Percentiles rank a stretch among this genome's conserved stretches.
phyloP scores from a whole-genome alignment of 1,284 basidiomycete species.

The Blastosporella zonata region DNA sequence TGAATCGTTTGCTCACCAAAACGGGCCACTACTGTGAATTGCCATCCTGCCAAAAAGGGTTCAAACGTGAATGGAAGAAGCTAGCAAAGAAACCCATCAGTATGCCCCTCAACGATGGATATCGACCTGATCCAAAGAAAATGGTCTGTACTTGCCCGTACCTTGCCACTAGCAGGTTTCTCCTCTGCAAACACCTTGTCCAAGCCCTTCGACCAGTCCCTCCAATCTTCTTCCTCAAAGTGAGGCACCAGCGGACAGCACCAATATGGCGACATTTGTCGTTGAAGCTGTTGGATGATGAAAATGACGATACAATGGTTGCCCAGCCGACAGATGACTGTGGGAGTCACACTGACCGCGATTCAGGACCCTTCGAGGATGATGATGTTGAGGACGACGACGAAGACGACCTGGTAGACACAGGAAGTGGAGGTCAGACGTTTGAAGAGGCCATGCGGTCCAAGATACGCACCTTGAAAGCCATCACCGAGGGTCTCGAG shows the following conservation, averaged over 20 bases:
- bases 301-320: too few species aligned
- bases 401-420: not conserved
- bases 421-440: not conserved
- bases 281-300: not conserved
- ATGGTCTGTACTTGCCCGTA: not conserved
- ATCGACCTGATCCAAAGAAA: constrained; percentile 1
- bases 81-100: not conserved
- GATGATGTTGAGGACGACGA: not conserved
- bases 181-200: not conserved
- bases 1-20: not conserved
- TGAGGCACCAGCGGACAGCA: not conserved
- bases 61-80: constrained; percentile 1
- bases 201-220: not conserved
- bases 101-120: constrained; percentile 1
- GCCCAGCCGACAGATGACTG: too few species aligned
- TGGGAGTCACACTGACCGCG: too few species aligned
- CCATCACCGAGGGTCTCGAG: constrained; percentile 18
- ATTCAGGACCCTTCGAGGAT: too few species aligned
- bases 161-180: not conserved
- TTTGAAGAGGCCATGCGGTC: constrained; percentile 8
- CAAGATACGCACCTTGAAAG: constrained; percentile 11
- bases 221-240: constrained; percentile 1
- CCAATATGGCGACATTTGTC: not conserved
- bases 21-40: not conserved
- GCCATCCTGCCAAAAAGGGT: constrained; percentile 1